A percentile compares a stretch with the other conserved stretches of the same genome.
Conservation (phyloP, 2,329 filamentous ascomycete species). For the Aspergillus carbonarius region DNA sequence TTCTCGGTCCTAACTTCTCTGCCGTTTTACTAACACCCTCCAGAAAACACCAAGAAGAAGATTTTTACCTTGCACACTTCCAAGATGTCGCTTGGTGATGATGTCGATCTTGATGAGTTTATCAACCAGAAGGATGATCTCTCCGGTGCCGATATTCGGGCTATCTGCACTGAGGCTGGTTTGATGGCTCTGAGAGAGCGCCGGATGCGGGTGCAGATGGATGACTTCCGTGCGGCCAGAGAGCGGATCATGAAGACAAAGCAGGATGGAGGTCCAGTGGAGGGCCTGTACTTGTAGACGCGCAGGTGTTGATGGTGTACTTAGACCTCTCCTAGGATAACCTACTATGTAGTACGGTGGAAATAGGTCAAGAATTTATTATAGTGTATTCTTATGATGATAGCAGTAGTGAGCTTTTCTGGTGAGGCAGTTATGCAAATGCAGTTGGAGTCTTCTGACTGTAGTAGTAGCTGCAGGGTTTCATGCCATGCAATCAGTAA, state of each 20-base stretch:
- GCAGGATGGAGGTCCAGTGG: slow-evolving; percentile 88
- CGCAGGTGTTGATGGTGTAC: slow-evolving; percentile 12
- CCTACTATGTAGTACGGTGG: slow-evolving; percentile 3
- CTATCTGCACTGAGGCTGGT: slow-evolving; percentile 96
- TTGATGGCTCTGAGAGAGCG: slow-evolving; percentile 90
- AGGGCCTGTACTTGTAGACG: slow-evolving; percentile 92
- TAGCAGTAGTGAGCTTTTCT: background rate
- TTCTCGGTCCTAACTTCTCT: background rate
- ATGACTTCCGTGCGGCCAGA: slow-evolving; percentile 88
- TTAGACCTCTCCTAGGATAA: slow-evolving; percentile 10
- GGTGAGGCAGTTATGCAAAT: background rate
- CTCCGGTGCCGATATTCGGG: slow-evolving; percentile 96
- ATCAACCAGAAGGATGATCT: slow-evolving; percentile 98
- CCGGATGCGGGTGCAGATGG: slow-evolving; percentile 98
- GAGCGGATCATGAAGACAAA: slow-evolving; percentile 98
- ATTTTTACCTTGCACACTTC: slow-evolving; percentile 97
- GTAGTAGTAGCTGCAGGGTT: background rate
- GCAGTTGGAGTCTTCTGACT: background rate
- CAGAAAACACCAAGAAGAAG: slow-evolving; percentile 89
- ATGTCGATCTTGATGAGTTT: slow-evolving; percentile 98
- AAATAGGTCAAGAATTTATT: slow-evolving; percentile 9
- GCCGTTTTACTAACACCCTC: slow-evolving; percentile 21
- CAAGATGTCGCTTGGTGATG: slow-evolving; percentile 95
- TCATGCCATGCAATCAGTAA: background rate
- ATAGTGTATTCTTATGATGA: slow-evolving; percentile 27